Evolutionary conservation across 2,329 filamentous ascomycete species (phyloP), one percentile per base, ranked within the genome.

Genomic region (Didymella arachidicola): DNA sequence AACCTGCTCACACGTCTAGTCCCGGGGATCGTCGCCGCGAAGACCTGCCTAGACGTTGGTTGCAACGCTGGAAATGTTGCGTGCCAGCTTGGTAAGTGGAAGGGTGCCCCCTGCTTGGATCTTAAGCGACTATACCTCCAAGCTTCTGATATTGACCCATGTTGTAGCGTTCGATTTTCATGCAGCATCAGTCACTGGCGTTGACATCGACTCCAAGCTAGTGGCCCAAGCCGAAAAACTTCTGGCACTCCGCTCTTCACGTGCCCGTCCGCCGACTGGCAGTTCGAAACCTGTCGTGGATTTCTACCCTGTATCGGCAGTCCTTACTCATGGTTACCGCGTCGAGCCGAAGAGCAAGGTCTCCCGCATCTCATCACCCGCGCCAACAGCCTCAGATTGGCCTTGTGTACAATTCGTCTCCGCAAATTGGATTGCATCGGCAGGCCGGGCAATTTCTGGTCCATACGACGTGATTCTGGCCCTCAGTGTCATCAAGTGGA

Each of bases 401-500:
- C 71, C 71, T 52, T 57, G 63, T 55, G 71, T 76, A 52, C 63
- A 56, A 22, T 77, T 78, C 59, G 57, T 67, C 61, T 66, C 69
- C 56, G 72, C 67, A 48, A 74, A 77, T 66, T 77, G 71, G 69
- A 66, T 68, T 57, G 47, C 66, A 48, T 68, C 72, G 53, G 57
- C 63, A 19, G 61, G 66, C 61, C 67, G 61, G 61, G 66, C 60
- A 32, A 60, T 63, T 39, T 53, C 64, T 38, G 71, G 66, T 30
- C 65, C 69, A 58, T 77, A 72, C 64, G 63, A 77, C 57, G 67
- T 74, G 41, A 75, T 78, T 67, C 70, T 77, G 62, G 75, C 73
- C 22, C 66, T 78, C 62, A 77, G 73, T 53, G 74, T 78, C 54
- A 72, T 77, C 59, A 77, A 77, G 62, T 78, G 75, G 75, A 74